phyloP scores from a whole-genome alignment of 192 early-diverging fungal species.

The Backusella mclennaniae region DNA sequence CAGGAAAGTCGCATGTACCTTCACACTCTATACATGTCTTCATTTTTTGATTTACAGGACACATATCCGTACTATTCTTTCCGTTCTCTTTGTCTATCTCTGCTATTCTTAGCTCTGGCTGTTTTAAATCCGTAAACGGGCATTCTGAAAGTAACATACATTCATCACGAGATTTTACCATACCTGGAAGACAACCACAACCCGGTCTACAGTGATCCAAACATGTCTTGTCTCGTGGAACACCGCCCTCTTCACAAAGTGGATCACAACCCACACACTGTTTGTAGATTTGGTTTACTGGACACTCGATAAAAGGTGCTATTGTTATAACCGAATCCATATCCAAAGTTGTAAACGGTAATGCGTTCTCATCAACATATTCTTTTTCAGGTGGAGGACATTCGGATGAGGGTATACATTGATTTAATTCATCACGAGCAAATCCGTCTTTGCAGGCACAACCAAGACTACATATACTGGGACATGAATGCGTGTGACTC shows the following conservation, averaged over 20 bases:
- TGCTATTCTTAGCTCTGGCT: not conserved
- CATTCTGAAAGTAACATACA: not conserved
- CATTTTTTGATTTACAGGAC: not conserved
- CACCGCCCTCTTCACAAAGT: not conserved
- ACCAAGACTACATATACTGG: not conserved
- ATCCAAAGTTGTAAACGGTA: not conserved
- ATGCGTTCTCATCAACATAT: not conserved
- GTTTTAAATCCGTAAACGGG: not conserved
- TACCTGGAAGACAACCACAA: not conserved
- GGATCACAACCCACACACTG: not conserved
- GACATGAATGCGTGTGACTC: not conserved
- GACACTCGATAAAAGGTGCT: not conserved
- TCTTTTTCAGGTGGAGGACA: not conserved
- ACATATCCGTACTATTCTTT: not conserved
- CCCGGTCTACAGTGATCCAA: not conserved
- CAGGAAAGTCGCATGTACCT: not conserved
- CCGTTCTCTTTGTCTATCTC: not conserved
- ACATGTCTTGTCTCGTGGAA: not conserved
- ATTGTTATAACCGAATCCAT: not conserved
- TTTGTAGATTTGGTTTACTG: not conserved
- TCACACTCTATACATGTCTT: not conserved
- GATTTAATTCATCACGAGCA: not conserved
- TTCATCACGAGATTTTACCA: not conserved
- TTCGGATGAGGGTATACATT: not conserved
- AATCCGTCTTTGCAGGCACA: not conserved